Base-by-base conservation (phyloP, 2,329 filamentous ascomycete species). In the Aspergillus caelatus region DNA sequence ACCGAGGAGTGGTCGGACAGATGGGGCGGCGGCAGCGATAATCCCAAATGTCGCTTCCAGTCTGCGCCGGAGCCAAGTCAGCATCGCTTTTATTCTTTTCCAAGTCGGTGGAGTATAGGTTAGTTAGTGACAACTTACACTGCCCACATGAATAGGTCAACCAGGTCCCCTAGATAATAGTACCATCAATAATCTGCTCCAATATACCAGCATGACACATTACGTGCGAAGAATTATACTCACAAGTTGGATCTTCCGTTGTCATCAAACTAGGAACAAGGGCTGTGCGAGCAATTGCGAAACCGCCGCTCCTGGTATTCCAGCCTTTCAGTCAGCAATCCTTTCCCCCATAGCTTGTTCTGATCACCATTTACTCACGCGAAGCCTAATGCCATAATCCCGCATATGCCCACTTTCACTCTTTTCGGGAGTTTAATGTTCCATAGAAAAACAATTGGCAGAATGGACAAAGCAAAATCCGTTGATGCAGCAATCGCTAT, bases 121-220 rank as follows among this genome's bases (percentile, higher is more conserved):
- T 53, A 10, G 28, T 3, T 14, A 23, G 30, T 28, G 23, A 36
- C n/a, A 48, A 43, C 55, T 45, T 59, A 59, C 57, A 39, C 46
- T 9, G 57, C 57, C 57, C 57, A 59, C 57, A 59, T 53, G 16
- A 59, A 59, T 32, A 59, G 45, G 14, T 59, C 57, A 39, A 59
- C 57, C 14, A 59, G 46, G 10, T 59, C 57, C 57, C 57, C 57
- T 59, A 59, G n/a, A 36, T n/a, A n/a, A 59, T 19, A 26, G 12
- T 2, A 9, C 12, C 5, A n/a, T 48, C 45, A 39, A 23, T 34
- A 19, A 26, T 14, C 8, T 45, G 54, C 11, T 28, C 14, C 16
- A n/a, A 9, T 6, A 58, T 26, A 26, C 8, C 2, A 21, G 8
- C 8, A 21, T 21, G 19, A 28, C 10, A 4, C 9, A 32, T 16